These are phyloP conservation scores for Tremella fuciformis DNA, from an alignment of 768 basidiomycete genomes.

Conservation along the genomic window DNA sequence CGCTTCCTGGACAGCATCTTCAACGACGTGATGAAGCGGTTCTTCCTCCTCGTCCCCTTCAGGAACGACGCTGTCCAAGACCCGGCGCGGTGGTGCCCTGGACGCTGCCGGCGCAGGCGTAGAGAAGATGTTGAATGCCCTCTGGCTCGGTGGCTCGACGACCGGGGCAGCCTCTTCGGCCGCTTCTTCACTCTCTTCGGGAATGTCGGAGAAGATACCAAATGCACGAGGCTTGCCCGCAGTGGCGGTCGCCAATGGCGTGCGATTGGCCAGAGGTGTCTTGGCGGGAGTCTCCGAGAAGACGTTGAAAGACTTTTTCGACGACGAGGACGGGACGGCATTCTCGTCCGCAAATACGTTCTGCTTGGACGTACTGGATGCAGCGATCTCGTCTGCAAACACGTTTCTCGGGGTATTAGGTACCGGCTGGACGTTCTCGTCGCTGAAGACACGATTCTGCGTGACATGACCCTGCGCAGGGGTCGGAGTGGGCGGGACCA, in stretches of 20 bases:
- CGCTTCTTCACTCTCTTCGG: background rate
- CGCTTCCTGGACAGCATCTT: conserved; percentile 20
- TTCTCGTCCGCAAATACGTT: conserved; percentile 34
- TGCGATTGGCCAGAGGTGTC: conserved; percentile 34
- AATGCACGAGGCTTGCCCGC: conserved; percentile 23
- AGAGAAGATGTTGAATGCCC: conserved; percentile 27
- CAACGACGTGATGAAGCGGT: conserved; percentile 9
- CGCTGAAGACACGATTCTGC: conserved; percentile 4
- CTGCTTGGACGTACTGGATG: conserved; percentile 8
- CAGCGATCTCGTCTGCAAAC: background rate
- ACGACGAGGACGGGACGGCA: conserved; percentile 23
- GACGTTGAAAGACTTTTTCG: conserved; percentile 35
- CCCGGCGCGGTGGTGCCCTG: background rate
- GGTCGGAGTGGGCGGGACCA: conserved; percentile 51
- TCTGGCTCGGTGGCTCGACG: background rate
- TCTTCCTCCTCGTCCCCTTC: conserved; percentile 24
- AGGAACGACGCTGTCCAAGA: conserved; percentile 17
- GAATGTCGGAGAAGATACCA: conserved; percentile 26
- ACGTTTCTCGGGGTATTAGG: conserved; percentile 2
- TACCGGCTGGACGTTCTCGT: background rate
- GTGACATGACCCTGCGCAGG: conserved; percentile 41
- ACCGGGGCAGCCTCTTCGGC: conserved; percentile 16
- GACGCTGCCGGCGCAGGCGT: conserved; percentile 29
- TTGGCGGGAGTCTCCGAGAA: conserved; percentile 48
- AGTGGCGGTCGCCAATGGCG: conserved; percentile 27